Base-by-base conservation (phyloP, 2,329 filamentous ascomycete genomes). In the Talaromyces amestolkiae region DNA sequence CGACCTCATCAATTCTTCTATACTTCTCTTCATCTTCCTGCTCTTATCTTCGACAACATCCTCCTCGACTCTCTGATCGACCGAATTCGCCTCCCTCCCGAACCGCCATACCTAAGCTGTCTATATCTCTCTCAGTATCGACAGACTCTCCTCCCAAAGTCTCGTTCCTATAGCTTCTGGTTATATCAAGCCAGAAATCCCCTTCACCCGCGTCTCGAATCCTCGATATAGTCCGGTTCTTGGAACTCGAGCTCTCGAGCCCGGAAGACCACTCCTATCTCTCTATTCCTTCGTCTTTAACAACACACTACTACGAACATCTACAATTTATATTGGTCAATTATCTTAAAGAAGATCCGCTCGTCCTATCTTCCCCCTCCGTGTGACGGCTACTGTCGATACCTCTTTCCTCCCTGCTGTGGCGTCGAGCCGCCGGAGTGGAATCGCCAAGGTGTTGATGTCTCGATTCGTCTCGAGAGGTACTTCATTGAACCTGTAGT, bases 321-420 rank as follows among this genome's bases (percentile, higher is more conserved):
- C 51, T 37, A 24, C 53, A 24, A 27, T 37, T 17, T 39, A 37
- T 33, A 39, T 19, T 3, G 11, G 53, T 39, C 33, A 56, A 56
- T 56, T 56, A 33, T 56, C 53, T 22, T 22, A 3, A 31, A 24
- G 24, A 43, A 51, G 37, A 22, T 31, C 45, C 24, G 39, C 27
- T 66, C 53, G 59, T 59, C 59, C 22, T 61, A 60, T 58, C 54
- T 59, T 63, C 37, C 61, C 61, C 64, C 64, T 65, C 60, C 61
- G 65, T 41, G 65, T 64, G 65, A 54, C 65, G 10, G 65, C 65
- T 67, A 67, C 65, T 51, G 58, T 67, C 62, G 37, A 65, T 67
- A 67, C 65, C 65, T 59, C 56, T 31, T 61, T 33, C 66, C 66
- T 68, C 58, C 69, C 66, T 69, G 64, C 63, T 61, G 65, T 58